Evolutionary conservation across 2,329 filamentous ascomycete species (phyloP), one percentile per base, ranked within the genome.

Genomic region (Penicillium sclerotigenum): DNA sequence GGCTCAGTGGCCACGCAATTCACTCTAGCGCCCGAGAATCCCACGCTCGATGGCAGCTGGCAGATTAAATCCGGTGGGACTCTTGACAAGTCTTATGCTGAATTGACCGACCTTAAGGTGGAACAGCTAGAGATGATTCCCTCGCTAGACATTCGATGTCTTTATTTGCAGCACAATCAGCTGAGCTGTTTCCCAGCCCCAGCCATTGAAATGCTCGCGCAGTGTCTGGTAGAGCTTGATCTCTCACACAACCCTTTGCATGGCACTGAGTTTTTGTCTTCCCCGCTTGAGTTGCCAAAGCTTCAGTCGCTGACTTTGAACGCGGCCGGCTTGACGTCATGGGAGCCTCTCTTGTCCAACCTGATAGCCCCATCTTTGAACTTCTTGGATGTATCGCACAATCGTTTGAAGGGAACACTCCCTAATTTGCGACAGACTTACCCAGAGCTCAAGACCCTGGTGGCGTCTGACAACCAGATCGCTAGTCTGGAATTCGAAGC

Each of bases 381-480:
- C 52, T 88, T 88, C 63, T 79, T 97, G 1, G 90, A 97, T 68
- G 80, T 95, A 8, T 91, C 88, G 24, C 83, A 88, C 61, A 97
- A 97, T 70, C 86, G 88, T n/a, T 76, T 97, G 29, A 82, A 85
- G 0, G 81, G 82, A 6, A 47, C 82, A 0, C 78, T 97, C 0
- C 90, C 92, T 0, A 62, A 70, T 24, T 76, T 96, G 7, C 86
- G 86, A 51, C 75, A 81, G 7, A 77, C 76, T 1, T 97, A 91
- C 69, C 90, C 91, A 0, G 80, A 78, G 7, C 79, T 97, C 40
- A 82, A 80, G 1, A 84, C 88, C 0, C 78, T 97, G 10, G 77
- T 93, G 18, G 87, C 86, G 1, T 83, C 86, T 4, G 91, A 95
- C 73, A 97, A 97, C 70, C 85, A 87, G 61, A 82, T 97, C 47